Percentiles rank a stretch among this genome's conserved stretches.
Evolutionary conservation across 805 yeast genomes (phyloP).

Genomic region (Nakazawaea laoshanensis): DNA sequence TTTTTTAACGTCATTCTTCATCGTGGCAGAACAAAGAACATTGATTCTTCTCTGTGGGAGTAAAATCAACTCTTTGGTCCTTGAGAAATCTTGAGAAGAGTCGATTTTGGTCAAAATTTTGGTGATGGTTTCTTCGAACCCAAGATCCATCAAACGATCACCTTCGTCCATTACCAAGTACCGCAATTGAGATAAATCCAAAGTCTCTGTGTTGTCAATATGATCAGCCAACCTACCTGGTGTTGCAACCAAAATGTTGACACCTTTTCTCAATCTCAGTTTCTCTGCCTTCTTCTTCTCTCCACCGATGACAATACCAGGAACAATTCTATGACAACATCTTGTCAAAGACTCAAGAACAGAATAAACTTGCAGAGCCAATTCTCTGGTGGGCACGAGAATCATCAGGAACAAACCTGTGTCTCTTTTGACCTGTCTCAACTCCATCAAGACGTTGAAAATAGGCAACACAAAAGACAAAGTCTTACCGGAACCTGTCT

Average conservation of each 20-base stretch:
- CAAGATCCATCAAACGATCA: conserved; percentile 90
- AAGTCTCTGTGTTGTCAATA: conserved; percentile 75
- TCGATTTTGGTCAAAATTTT: conserved; percentile 60
- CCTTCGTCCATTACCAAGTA: conserved; percentile 96
- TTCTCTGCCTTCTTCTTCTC: conserved; percentile 96
- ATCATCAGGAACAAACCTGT: conserved; percentile 87
- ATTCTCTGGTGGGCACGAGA: conserved; percentile 89
- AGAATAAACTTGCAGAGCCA: conserved; percentile 82
- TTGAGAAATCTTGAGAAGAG: conserved; percentile 24
- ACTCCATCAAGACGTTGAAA: conserved; percentile 58
- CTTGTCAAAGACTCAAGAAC: conserved; percentile 68
- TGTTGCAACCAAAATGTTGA: conserved; percentile 91
- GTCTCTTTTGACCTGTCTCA: conserved; percentile 42
- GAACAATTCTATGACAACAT: conserved; percentile 83
- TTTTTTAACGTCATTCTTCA: conserved; percentile 70
- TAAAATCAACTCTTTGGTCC: background rate
- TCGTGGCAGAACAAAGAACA: conserved; percentile 90
- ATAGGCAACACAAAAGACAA: conserved; percentile 82
- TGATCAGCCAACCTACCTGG: conserved; percentile 97
- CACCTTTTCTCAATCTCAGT: conserved; percentile 92
- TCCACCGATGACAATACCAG: conserved; percentile 96
- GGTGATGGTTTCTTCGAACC: conserved; percentile 89
- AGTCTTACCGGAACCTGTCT: conserved; percentile 98
- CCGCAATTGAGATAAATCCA: conserved; percentile 66
- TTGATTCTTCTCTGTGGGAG: conserved; percentile 70